Base-by-base conservation (phyloP, 345 rosid genomes). In the Barbarea vulgaris region DNA sequence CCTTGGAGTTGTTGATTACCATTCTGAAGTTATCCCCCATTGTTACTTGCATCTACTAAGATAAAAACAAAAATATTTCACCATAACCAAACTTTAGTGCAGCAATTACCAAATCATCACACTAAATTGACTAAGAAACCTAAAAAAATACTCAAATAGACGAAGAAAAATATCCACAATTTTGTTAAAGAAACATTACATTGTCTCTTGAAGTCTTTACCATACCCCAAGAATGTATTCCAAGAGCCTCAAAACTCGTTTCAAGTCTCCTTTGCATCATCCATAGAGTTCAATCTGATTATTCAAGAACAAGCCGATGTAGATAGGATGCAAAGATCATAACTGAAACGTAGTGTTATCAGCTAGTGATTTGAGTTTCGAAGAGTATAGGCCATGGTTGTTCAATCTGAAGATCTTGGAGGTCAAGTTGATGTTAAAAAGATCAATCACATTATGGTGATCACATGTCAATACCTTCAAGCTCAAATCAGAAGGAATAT, bases 1-100 rank as follows among this genome's bases (percentile, higher is more conserved):
- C 81, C 28, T 86, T 84, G 59, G 93, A 91, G 75, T 87, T 75
- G 48, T 82, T 83, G 80, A 85, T 85, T 64, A 90, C 77, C 81
- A 90, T 76, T 58, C 88, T 90, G 73, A 84, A 90, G 77, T 82
- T 81, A 74, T 80, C 83, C 76, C 91, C 93, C 0, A 93, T 84
- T 39, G 96, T 84, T 46, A 90, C 79, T 84, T 87, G 96, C 93
- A 90, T 85, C 93, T 88, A 91, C 77, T 53, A 50, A 36, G 28
- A 76, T 59, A 15, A 3, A 58, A 85, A 82, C 48, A 42, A 42
- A 4, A 27, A 27, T 27, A 27, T 42, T 42, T 6, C 17, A 42
- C 14, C 47, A 36, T 36, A 9, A 36, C 41, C 28, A 27, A 27
- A 27, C 3, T 27, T 27, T 27, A 27, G 28, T 27, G 28, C 28